Conservation (phyloP, 495 filamentous ascomycete species). For the Xylaria acuta region DNA sequence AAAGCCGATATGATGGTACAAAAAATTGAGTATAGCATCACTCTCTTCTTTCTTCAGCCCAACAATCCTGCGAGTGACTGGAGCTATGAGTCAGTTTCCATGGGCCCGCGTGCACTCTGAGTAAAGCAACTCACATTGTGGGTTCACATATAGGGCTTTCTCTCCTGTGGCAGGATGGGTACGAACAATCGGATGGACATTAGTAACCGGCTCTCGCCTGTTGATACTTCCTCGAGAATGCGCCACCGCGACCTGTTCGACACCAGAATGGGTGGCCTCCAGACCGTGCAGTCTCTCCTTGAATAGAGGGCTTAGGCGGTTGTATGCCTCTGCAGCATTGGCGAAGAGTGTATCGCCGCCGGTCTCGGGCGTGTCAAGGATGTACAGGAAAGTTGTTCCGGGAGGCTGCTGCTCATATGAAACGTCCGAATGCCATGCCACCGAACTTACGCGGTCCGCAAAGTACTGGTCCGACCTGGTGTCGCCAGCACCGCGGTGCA, state of each 20-base stretch:
- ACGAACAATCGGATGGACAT: conserved; percentile 76
- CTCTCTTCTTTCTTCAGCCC: conserved; percentile 81
- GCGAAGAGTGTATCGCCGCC: conserved; percentile 83
- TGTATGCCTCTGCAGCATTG: conserved; percentile 77
- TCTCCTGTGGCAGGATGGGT: conserved; percentile 84
- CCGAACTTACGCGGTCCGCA: conserved; percentile 67
- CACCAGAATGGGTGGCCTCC: conserved; percentile 75
- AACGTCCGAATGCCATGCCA: conserved; percentile 83
- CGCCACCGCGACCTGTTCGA: conserved; percentile 71
- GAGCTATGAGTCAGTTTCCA: background rate
- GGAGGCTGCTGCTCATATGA: conserved; percentile 86
- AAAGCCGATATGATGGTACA: conserved; percentile 83
- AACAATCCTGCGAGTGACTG: conserved; percentile 74
- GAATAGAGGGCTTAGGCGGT: conserved; percentile 74
- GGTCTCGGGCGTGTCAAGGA: conserved; percentile 75
- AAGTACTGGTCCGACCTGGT: conserved; percentile 64
- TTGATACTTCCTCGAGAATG: conserved; percentile 64
- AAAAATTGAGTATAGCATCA: conserved; percentile 80
- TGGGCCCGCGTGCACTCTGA: background rate
- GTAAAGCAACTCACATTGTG: conserved; percentile 69
- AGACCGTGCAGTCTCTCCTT: conserved; percentile 76
- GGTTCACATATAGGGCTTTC: conserved; percentile 86
- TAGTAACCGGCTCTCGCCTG: conserved; percentile 72
- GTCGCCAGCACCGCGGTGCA: conserved; percentile 74
- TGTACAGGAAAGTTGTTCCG: conserved; percentile 81